A percentile compares a stretch with the other conserved stretches of the same genome.
These are phyloP conservation scores for Passiflora organensis DNA, from an alignment of 345 rosid genomes.

Conservation along the genomic window DNA sequence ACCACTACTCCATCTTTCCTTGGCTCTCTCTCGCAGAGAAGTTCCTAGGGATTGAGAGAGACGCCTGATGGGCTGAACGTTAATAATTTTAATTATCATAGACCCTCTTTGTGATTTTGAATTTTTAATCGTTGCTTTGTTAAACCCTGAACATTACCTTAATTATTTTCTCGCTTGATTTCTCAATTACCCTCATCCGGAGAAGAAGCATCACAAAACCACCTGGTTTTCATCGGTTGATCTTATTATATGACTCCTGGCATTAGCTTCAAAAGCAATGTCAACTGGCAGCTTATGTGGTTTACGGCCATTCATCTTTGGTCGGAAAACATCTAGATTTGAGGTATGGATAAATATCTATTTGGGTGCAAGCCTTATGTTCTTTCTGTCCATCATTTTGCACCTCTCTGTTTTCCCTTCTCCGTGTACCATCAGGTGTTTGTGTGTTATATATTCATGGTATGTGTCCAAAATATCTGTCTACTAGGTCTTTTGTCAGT, in stretches of 20 bases:
- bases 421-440: neutral
- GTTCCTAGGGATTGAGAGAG: conserved; percentile 24
- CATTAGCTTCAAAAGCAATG: conserved; percentile 19
- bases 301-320: conserved; percentile 35
- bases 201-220: too few relatives aligned
- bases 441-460: neutral
- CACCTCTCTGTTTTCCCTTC: neutral
- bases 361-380: too few relatives aligned
- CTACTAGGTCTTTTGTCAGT: neutral
- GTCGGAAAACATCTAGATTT: conserved; percentile 35
- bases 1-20: conserved; percentile 14
- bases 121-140: neutral
- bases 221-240: neutral
- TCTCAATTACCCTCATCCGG: neutral
- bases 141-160: neutral
- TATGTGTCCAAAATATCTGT: neutral
- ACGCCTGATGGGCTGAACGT: conserved; percentile 8
- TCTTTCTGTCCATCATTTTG: neutral
- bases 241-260: conserved; percentile 4
- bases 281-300: conserved; percentile 34
- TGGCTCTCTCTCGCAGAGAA: conserved; percentile 49
- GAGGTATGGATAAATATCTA: conserved; percentile 31
- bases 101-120: neutral
- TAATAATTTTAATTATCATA: neutral
- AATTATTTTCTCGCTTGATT: neutral